phyloP scores from a whole-genome alignment of 2,329 filamentous ascomycete species.

The Calonectria hongkongensis region DNA sequence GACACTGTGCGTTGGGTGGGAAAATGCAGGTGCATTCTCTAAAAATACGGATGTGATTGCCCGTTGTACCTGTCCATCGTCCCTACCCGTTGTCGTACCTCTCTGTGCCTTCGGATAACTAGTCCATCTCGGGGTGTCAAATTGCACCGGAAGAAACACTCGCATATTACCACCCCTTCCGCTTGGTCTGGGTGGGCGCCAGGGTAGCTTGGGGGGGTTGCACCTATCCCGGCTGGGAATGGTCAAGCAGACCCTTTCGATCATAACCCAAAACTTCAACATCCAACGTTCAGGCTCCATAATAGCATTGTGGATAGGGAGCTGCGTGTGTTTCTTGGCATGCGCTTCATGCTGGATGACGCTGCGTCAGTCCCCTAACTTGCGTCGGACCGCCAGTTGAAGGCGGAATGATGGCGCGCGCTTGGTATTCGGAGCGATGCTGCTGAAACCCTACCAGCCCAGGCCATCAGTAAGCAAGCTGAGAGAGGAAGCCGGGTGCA shows the following conservation, averaged over 20 bases:
- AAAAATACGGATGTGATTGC: conserved; percentile 3
- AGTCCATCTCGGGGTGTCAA: conserved; percentile 15
- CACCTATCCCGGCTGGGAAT: conserved; percentile 18
- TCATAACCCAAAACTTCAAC: conserved; percentile 16
- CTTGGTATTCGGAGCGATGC: conserved; percentile 3
- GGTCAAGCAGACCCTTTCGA: conserved; percentile 13
- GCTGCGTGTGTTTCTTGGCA: neutral
- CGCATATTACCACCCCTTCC: conserved; percentile 21
- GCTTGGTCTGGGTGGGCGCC: conserved; percentile 4
- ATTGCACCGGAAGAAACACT: conserved; percentile 9
- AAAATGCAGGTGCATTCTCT: conserved; percentile 6
- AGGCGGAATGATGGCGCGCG: neutral
- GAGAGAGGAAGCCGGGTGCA: conserved; percentile 15
- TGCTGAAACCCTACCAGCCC: conserved; percentile 11
- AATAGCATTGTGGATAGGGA: neutral
- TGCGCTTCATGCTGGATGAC: neutral
- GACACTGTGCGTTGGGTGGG: neutral
- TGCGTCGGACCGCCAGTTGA: neutral
- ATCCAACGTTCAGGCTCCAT: conserved; percentile 19
- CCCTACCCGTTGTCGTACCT: conserved; percentile 12
- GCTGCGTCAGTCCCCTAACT: neutral
- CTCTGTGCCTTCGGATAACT: conserved; percentile 16
- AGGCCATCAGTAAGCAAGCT: conserved; percentile 8
- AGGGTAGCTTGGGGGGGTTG: conserved; percentile 18
- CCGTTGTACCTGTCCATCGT: conserved; percentile 5